A percentile compares a stretch with the other conserved stretches of the same genome.
Conservation (phyloP, 352 stramenopile genomes). For the Globisporangium cylindrosporum region DNA sequence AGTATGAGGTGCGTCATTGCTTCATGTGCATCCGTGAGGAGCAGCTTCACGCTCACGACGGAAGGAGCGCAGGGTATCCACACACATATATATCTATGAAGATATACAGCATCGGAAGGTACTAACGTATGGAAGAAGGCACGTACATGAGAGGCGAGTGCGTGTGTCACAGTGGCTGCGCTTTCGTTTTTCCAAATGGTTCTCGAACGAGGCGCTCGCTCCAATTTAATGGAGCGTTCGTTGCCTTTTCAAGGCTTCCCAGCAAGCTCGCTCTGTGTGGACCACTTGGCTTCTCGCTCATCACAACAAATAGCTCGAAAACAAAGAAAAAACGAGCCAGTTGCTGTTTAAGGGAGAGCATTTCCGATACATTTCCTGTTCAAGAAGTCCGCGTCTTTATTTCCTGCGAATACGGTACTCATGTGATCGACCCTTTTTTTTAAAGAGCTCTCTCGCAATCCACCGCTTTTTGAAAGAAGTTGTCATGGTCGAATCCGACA, state of each 20-base stretch:
- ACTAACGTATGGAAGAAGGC: too few species aligned
- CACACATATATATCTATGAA: too few species aligned
- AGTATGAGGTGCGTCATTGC: not conserved
- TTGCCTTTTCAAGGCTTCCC: not conserved
- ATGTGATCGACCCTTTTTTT: not conserved
- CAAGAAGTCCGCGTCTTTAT: not conserved
- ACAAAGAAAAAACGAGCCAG: not conserved
- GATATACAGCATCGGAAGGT: too few species aligned
- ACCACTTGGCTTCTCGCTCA: too few species aligned
- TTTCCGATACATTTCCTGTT: not conserved
- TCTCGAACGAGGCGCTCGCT: slow-evolving; percentile 5
- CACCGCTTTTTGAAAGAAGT: not conserved
- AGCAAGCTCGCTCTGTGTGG: too few species aligned
- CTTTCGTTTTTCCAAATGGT: slow-evolving; percentile 6
- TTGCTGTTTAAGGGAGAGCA: not conserved
- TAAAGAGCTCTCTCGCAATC: not conserved
- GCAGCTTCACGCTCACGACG: not conserved
- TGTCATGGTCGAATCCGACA: too few species aligned
- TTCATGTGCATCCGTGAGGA: not conserved
- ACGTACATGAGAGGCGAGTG: not conserved
- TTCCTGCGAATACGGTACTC: not conserved
- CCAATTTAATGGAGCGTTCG: not conserved
- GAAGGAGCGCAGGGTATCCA: too few species aligned
- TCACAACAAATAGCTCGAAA: not conserved
- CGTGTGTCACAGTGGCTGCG: not conserved